Conservation (phyloP, 352 stramenopile species). For the Hyphochytrium catenoides region DNA sequence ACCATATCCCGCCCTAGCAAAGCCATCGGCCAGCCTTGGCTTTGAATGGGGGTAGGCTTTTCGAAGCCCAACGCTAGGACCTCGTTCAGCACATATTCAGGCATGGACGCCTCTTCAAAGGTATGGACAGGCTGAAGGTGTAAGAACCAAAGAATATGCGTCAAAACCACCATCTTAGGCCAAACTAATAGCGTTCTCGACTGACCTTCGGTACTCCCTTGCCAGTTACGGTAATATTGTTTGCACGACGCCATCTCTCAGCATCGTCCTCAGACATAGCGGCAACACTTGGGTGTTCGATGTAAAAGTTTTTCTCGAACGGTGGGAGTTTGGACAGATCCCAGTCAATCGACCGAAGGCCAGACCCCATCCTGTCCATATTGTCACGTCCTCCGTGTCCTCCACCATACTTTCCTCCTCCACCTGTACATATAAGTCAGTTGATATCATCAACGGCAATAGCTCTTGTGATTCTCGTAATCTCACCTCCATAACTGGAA, state of each 20-base stretch:
- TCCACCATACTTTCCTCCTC: constrained; percentile 14
- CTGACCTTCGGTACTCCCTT: constrained; percentile 90
- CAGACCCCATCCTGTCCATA: constrained; percentile 50
- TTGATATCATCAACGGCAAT: too few relatives aligned
- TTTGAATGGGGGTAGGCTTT: constrained; percentile 70
- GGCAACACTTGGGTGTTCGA: constrained; percentile 90
- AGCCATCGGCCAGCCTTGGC: constrained; percentile 96
- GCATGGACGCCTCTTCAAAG: constrained; percentile 75
- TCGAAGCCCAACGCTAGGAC: constrained; percentile 91
- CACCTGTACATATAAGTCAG: too few relatives aligned
- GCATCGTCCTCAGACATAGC: constrained; percentile 67
- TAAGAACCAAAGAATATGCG: too few relatives aligned
- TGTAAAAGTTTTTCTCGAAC: constrained; percentile 99
- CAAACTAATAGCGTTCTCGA: too few relatives aligned
- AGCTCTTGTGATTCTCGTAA: too few relatives aligned
- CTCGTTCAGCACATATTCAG: constrained; percentile 90
- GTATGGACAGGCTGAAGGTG: constrained; percentile 88
- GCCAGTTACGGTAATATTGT: constrained; percentile 84
- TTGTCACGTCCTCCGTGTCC: constrained; percentile 13
- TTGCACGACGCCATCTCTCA: constrained; percentile 65
- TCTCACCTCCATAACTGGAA: constrained; percentile 1
- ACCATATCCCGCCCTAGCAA: constrained; percentile 94
- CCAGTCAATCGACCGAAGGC: constrained; percentile 82
- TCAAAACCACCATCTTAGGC: too few relatives aligned
- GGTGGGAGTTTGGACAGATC: constrained; percentile 71